These are phyloP conservation scores for Rhododendron vialii DNA, from an alignment of 148 eudicot species.

Conservation along the genomic window DNA sequence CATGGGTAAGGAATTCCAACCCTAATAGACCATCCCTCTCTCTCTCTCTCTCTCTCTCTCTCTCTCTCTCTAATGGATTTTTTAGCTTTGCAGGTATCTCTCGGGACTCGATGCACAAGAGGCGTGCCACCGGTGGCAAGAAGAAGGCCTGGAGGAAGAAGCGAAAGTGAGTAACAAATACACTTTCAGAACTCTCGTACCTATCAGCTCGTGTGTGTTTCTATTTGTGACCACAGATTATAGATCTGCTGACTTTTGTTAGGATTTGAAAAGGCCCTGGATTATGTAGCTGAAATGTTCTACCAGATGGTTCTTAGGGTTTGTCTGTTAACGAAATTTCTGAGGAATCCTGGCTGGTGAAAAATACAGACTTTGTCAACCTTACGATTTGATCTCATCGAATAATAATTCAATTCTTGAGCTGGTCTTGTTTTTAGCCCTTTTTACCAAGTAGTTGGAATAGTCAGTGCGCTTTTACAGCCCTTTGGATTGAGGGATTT, in stretches of 20 bases:
- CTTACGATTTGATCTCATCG: background rate
- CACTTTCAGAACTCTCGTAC: background rate
- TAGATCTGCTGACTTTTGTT: background rate
- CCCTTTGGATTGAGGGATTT: background rate
- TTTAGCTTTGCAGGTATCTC: slow-evolving; percentile 1
- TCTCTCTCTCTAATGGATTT: background rate
- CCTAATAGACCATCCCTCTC: background rate
- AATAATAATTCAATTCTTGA: background rate
- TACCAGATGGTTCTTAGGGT: background rate
- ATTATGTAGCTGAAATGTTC: background rate
- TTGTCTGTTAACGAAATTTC: background rate
- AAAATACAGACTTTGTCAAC: background rate
- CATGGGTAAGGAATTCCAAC: slow-evolving; percentile 1
- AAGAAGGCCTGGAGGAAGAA: slow-evolving; percentile 17
- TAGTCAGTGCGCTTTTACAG: background rate
- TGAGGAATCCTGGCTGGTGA: background rate
- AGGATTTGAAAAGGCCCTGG: background rate
- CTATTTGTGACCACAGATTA: too few relatives aligned
- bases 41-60: too few relatives aligned
- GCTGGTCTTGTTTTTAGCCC: background rate
- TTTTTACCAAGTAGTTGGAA: background rate
- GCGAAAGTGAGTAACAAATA: slow-evolving; percentile 5
- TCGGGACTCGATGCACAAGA: slow-evolving; percentile 15
- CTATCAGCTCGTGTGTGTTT: background rate
- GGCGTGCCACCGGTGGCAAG: slow-evolving; percentile 14